Base-by-base conservation (phyloP, 2,329 filamentous ascomycete genomes). In the Penicillium griseofulvum region DNA sequence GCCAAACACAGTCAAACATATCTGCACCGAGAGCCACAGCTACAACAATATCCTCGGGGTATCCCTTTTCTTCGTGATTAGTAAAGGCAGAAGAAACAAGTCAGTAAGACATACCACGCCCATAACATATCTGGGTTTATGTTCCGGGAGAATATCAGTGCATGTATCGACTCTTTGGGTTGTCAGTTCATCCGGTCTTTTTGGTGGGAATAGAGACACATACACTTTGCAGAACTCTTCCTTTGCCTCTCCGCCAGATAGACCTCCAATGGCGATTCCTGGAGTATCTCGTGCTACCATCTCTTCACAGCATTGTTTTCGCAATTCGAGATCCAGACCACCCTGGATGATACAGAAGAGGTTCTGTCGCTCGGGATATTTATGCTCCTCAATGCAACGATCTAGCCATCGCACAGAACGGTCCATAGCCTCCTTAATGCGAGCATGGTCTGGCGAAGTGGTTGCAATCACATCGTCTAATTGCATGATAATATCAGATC, bases 1-100 rank as follows among this genome's bases (percentile, higher is more conserved):
- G 95, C 94, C 94, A 99, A 7, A 99, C 94, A 70, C 95, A 99
- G 76, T 99, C 94, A 71, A 99, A 99, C 94, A 99, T 99, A 75
- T 99, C 94, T 46, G 94, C 94, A 4, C 94, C 94, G 0, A 99
- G 81, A 1, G 94, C 94, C 4, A 97, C 87, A 50, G 91, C 95
- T 37, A 99, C 92, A 2, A 99, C 84, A 53, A 99, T 80, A 69
- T 99, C 94, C 76, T 97, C 94, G 1, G 94, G 94, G 73, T 97
- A 99, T 12, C 94, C 91, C 81, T 84, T 12, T 50, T 26, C 12
- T 17, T 33, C 17, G 7, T 33, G n/a, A 34, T 54, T 39, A 54
- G 39, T 22, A 3, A 45, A 43, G 24, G 41, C 31, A 22, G 19
- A 44, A 33, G 1, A 33, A 22, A 4, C 6, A 10, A 17, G 33